Base-by-base conservation (phyloP, 176 grass and related monocot genomes). In the Olyra latifolia region DNA sequence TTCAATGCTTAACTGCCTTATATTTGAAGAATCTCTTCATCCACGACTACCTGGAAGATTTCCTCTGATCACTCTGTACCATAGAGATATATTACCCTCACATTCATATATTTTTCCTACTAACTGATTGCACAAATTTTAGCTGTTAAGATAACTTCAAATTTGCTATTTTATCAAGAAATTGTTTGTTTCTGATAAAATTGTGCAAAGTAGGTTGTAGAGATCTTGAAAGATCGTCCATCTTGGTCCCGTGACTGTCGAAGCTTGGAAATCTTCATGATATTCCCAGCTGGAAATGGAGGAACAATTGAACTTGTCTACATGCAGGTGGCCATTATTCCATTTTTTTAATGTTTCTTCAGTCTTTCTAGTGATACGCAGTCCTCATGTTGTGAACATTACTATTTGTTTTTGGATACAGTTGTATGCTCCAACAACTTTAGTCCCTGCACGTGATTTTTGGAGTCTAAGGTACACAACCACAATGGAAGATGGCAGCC, bases 391-490 rank as follows among this genome's bases (percentile, higher is more conserved):
- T 71, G 14, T 73, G 14, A 60, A 58, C 73, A 65, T 50, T 78
- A 55, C 1, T 23, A 17, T 46, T 38, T 63, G 4, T 71, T 70
- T 50, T 24, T 76, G 8, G 64, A 7, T 88, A 15, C 59, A 99
- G 96, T 91, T 89, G 88, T 95, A 99, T 86, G 92, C 96, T 35
- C 96, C 96, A 77, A 99, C 96, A 79, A 99, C 96, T 72, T 89
- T 99, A 85, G 96, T 93, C 39, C 92, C 96, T 45, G 96, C 92
- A 85, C 92, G 92, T 38, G 96, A 99, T 75, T 95, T 99, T 89
- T 99, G 96, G 96, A 99, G 90, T 19, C 76, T 99, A n/a, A 82
- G 96, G 73, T 99, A 99, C 84, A 91, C 92, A 7, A 93, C 84
- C 64, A 88, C 85, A 49, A 43, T 89, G 76, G 96, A 99, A 85